A percentile compares a stretch with the other conserved stretches of the same genome.
Conservation (phyloP, 345 rosid species). For the Arabidopsis arenosa region DNA sequence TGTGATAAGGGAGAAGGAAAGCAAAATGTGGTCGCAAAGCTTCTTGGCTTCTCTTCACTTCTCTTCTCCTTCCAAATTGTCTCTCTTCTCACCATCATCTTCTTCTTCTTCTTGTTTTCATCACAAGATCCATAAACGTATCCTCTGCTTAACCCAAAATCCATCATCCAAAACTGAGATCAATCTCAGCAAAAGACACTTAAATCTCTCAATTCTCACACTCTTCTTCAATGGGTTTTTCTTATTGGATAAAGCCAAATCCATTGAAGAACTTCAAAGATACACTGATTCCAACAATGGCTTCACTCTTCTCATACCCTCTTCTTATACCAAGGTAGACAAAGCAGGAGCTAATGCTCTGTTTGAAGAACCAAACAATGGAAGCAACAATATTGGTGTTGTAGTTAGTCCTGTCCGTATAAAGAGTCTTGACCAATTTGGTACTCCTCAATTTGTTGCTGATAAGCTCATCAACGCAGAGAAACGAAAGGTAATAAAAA, state of each 20-base stretch:
- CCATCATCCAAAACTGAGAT: constrained; percentile 1
- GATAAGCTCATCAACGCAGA: constrained; percentile 90
- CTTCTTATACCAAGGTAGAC: constrained; percentile 56
- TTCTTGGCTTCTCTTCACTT: constrained; percentile 32
- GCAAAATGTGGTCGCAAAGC: constrained; percentile 43
- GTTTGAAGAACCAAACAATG: constrained; percentile 69
- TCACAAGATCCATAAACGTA: background rate
- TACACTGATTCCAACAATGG: constrained; percentile 72
- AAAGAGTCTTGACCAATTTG: constrained; percentile 68
- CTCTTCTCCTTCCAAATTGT: constrained; percentile 31
- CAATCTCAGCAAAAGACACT: constrained; percentile 58
- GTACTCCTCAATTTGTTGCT: constrained; percentile 80
- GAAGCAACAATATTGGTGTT: constrained; percentile 80
- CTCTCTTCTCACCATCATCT: constrained; percentile 18
- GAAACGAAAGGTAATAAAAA: constrained; percentile 60
- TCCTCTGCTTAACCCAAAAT: constrained; percentile 31
- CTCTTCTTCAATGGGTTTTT: constrained; percentile 53
- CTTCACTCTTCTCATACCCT: constrained; percentile 79
- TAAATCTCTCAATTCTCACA: constrained; percentile 56
- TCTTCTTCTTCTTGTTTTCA: background rate
- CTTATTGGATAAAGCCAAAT: constrained; percentile 40
- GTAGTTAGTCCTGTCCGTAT: constrained; percentile 92
- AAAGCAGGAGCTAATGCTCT: constrained; percentile 91
- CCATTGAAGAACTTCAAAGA: constrained; percentile 55
- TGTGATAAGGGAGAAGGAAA: constrained; percentile 31